Evolutionary conservation across 768 basidiomycete genomes (phyloP), one percentile per base, ranked within the genome.

Genomic region (Lactarius hatsudake): DNA sequence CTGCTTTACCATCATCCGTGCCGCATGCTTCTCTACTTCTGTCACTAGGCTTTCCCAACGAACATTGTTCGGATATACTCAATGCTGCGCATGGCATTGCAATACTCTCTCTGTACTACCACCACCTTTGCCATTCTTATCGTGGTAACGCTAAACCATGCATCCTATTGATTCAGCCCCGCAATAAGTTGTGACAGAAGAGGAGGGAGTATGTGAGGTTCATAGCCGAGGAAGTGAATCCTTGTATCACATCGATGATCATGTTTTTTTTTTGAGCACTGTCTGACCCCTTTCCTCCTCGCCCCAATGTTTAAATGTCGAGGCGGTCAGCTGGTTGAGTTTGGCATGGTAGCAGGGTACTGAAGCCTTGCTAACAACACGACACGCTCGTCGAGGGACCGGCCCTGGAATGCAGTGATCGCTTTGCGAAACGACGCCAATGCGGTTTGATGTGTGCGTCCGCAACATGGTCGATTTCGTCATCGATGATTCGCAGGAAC

Each of bases 401-500:
- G 78, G 63, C 70, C 62, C 61, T 75, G 67, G 73, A 81, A 80
- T 15, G 74, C 72, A 26, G 74, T 64, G 62, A 81, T 74, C 15
- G 72, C 72, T 67, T 76, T 72, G 42, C 71, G 72, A 42, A 79
- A 69, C 69, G 81, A 81, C 53, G 80, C 79, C 65, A 80, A 80
- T 1, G 79, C 75, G 6, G 72, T n/a, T 73, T 71, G 67, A 81
- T 63, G 71, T 80, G 79, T 6, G 71, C 71, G 26, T 80, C 73
- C 23, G 76, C 51, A 20, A 71, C 68, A 17, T 64, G 48, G 42
- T 75, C 68, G 26, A 79, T 28, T 26, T 79, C 78, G 56, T 75
- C 74, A 65, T 79, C 76, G 1, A 77, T 80, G 34, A 80, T 69
- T 42, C 78, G 73, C 40, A 81, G 71, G 75, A 81, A 81, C 9